Evolutionary conservation across 192 early-diverging fungal species (phyloP), one percentile per base, ranked within the genome.

Genomic region (Pilaira anomala): DNA sequence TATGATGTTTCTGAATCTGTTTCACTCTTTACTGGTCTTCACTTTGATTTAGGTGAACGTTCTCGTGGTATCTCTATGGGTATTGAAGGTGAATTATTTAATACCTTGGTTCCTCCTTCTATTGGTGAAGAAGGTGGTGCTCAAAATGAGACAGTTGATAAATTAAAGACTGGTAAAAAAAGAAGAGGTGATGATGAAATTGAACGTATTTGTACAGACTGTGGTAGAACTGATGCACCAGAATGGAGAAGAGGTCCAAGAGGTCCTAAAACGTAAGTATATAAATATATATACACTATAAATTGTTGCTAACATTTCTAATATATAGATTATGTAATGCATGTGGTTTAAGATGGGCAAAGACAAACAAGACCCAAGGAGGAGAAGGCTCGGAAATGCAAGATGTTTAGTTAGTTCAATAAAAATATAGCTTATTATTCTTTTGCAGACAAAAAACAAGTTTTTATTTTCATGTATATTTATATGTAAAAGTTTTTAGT

Each of bases 141-240:
- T 55, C 13, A 19, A 3, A 46, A 46, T 46, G 56, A 58, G 24
- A 40, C 33, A 14, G 14, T 13, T 16, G 56, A 58, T 24, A 58
- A 58, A 36, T 33, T 39, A 58, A 58, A 58, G 56, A 39, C 56
- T 24, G 56, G 56, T 42, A 58, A 58, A 24, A 58, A 58, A 25
- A 69, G 52, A 52, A 41, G 44, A 16, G 51, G 39, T 11, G 48
- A 61, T 7, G 39, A 33, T 3, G 48, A 49, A 46, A 60, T 76
- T 61, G 71, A 78, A 60, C 59, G 73, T 51, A 76, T 78, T 9
- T 78, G 77, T 62, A 65, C 72, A 18, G 77, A 77, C 55, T 78
- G 77, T 73, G 75, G 74, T 24, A 77, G 70, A 46, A 70, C 66
- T 7, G 75, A 78, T 62, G 68, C 75, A 18, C 77, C 77, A 1